These are phyloP conservation scores for Penicillium arizonense DNA, from an alignment of 495 filamentous ascomycete species.

Conservation along the genomic window DNA sequence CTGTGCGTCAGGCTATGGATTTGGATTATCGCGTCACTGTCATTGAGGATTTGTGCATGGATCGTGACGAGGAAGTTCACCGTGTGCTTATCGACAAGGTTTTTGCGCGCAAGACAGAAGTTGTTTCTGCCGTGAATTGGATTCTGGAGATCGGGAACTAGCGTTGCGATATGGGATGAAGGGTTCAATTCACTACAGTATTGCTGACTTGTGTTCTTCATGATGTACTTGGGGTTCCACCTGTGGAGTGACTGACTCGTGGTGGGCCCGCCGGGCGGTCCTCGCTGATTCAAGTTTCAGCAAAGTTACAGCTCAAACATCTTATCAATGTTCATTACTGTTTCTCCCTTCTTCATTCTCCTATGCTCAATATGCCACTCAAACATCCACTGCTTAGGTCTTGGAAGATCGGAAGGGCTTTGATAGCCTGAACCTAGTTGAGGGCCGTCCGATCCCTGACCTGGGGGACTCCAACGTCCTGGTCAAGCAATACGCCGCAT, in stretches of 20 bases:
- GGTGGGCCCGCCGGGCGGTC: no score
- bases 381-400: no score
- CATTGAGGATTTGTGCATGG: constrained; percentile 36
- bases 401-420: background rate
- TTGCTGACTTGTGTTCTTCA: background rate
- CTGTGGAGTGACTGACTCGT: background rate
- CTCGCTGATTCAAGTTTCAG: background rate
- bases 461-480: constrained; percentile 24
- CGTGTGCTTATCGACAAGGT: constrained; percentile 34
- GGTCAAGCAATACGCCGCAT: constrained; percentile 17
- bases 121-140: constrained; percentile 21
- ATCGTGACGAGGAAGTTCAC: constrained; percentile 34
- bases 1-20: constrained; percentile 36
- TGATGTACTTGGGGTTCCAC: background rate
- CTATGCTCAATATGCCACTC: no score
- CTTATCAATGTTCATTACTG: no score
- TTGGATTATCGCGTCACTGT: constrained; percentile 36
- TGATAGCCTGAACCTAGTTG: background rate
- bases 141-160: background rate
- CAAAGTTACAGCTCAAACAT: no score
- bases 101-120: constrained; percentile 25
- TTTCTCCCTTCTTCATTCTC: no score
- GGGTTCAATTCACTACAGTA: background rate
- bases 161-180: background rate
- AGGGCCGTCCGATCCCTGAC: constrained; percentile 8